These are phyloP conservation scores for Kodamaea fungicola DNA, from an alignment of 1,139 yeast species.

Conservation along the genomic window DNA sequence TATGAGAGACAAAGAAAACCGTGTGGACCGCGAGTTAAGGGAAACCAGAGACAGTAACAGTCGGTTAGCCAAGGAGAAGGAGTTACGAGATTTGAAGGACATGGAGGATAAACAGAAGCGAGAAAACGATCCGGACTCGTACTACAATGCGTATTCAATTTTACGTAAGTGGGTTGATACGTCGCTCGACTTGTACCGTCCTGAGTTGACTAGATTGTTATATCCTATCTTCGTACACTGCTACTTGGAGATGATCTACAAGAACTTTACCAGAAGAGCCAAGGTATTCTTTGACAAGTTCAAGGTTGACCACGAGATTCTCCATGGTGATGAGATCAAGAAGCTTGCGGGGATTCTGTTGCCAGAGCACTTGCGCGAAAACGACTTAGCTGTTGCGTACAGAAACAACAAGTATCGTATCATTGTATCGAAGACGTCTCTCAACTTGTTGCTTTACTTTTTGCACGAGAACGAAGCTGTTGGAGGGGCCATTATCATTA, in stretches of 20 bases:
- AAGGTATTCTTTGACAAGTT: constrained; percentile 73
- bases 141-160: constrained; percentile 73
- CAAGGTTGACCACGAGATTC: constrained; percentile 66
- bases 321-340: constrained; percentile 77
- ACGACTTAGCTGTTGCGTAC: constrained; percentile 75
- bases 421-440: constrained; percentile 76
- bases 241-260: constrained; percentile 71
- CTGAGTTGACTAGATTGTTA: constrained; percentile 77
- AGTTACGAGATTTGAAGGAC: constrained; percentile 38
- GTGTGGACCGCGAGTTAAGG: constrained; percentile 37
- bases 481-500: constrained; percentile 85
- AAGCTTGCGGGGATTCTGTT: constrained; percentile 70
- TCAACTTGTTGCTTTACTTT: constrained; percentile 79
- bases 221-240: constrained; percentile 91
- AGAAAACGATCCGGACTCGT: constrained; percentile 63
- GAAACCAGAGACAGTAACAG: constrained; percentile 41
- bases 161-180: constrained; percentile 88
- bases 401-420: constrained; percentile 70
- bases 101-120: constrained; percentile 37
- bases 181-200: constrained; percentile 86
- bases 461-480: constrained; percentile 88
- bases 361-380: constrained; percentile 78
- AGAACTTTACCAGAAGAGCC: constrained; percentile 59
- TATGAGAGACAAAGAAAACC: constrained; percentile 32
- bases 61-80: constrained; percentile 39